Conservation (phyloP, 768 basidiomycete species). For the Phaeolepiota aurea region DNA sequence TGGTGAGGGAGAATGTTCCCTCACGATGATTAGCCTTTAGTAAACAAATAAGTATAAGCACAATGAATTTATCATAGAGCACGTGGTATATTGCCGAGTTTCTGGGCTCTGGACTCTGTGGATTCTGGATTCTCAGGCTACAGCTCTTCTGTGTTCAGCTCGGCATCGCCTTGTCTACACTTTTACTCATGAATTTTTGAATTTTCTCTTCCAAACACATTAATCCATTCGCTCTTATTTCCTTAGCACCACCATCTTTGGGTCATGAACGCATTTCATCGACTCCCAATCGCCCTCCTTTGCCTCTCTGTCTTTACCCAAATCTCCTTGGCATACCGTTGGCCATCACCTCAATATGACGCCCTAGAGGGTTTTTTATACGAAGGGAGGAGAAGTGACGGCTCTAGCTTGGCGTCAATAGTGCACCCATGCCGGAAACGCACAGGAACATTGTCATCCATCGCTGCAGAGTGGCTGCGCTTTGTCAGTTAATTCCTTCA, state of each 20-base stretch:
- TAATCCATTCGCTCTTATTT: no score
- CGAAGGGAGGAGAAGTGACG: conserved; percentile 23
- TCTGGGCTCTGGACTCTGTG: no score
- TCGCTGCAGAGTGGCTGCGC: conserved; percentile 32
- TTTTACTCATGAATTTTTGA: no score
- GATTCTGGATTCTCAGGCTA: no score
- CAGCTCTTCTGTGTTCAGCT: no score
- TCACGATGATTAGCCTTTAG: no score
- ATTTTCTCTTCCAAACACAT: no score
- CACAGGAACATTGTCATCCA: conserved; percentile 18
- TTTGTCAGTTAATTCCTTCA: conserved; percentile 18
- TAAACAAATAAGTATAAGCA: no score
- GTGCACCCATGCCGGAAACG: conserved; percentile 20
- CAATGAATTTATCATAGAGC: no score
- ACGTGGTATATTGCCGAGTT: no score
- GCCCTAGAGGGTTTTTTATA: conserved; percentile 25
- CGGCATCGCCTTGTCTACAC: no score
- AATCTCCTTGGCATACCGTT: conserved; percentile 12
- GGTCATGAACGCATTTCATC: not conserved
- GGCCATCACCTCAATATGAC: conserved; percentile 28
- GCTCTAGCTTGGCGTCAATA: conserved; percentile 20
- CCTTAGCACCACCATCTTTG: not conserved
- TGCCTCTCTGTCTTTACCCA: not conserved
- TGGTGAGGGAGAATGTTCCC: no score
- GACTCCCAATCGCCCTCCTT: not conserved